A percentile compares a stretch with the other conserved stretches of the same genome.
phyloP scores from a whole-genome alignment of 371 early-diverging fungal genomes.

The Mycotypha africana region DNA sequence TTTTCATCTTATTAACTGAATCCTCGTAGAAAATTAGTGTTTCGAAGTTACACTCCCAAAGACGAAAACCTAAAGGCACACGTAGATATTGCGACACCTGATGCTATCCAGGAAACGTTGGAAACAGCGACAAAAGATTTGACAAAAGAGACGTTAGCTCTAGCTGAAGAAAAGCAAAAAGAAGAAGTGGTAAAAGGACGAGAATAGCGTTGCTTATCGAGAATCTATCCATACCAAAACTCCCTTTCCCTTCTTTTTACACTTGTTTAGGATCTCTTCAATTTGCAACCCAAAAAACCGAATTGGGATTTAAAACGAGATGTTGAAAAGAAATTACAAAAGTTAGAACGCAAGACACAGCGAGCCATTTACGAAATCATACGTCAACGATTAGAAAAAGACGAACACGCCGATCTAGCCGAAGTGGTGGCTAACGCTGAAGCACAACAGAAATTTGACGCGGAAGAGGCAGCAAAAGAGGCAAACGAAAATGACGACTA shows the following conservation, averaged over 20 bases:
- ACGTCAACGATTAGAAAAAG: constrained; percentile 35
- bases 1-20: background rate
- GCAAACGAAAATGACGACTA: too few species aligned
- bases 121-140: constrained; percentile 57
- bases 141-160: constrained; percentile 50
- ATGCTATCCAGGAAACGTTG: constrained; percentile 43
- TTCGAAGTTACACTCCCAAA: constrained; percentile 58
- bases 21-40: constrained; percentile 27
- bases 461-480: too few species aligned
- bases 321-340: constrained; percentile 70
- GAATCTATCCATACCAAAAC: background rate
- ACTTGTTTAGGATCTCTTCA: constrained; percentile 59
- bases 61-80: constrained; percentile 46
- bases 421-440: constrained; percentile 39
- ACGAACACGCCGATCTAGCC: constrained; percentile 24
- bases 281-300: constrained; percentile 79
- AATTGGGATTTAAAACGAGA: constrained; percentile 90
- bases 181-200: constrained; percentile 72
- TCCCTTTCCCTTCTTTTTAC: background rate
- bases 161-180: constrained; percentile 57
- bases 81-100: constrained; percentile 41
- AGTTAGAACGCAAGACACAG: constrained; percentile 68
- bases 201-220: too few species aligned
- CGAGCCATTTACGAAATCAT: constrained; percentile 73
- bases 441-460: constrained; percentile 29